Evolutionary conservation across 164 flowering plant genomes (phyloP).

Genomic region (Malania oleifera): DNA sequence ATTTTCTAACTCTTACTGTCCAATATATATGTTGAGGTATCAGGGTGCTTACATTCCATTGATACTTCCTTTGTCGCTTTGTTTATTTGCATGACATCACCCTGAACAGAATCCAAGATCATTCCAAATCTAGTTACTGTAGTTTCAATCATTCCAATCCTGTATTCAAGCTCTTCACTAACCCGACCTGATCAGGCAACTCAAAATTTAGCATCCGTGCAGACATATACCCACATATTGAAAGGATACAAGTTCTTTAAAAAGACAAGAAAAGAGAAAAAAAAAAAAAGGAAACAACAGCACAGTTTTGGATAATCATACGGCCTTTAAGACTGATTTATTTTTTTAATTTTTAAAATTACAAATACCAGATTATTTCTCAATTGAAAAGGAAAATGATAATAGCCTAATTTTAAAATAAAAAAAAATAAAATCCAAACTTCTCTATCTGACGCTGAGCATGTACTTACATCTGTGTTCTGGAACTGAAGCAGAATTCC

Average conservation of each 20-base stretch:
- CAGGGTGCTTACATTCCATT: conserved; percentile 57
- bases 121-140: conserved; percentile 64
- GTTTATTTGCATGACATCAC: conserved; percentile 83
- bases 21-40: background rate
- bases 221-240: background rate
- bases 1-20: conserved; percentile 3
- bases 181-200: conserved; percentile 53
- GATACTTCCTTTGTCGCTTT: conserved; percentile 69
- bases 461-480: conserved; percentile 54
- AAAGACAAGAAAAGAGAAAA: too few relatives aligned
- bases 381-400: too few relatives aligned
- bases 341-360: too few relatives aligned
- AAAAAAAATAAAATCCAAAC: background rate
- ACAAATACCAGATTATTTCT: too few relatives aligned
- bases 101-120: conserved; percentile 83
- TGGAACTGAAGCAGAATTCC: conserved; percentile 48
- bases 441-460: background rate
- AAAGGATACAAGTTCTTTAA: background rate
- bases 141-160: conserved; percentile 70
- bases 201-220: conserved; percentile 8
- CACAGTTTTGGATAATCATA: too few relatives aligned
- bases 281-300: too few relatives aligned
- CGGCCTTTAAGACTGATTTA: too few relatives aligned
- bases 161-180: conserved; percentile 74
- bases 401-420: conserved; percentile 4